A percentile compares a stretch with the other conserved stretches of the same genome.
Evolutionary conservation across 2,329 filamentous ascomycete species (phyloP).

Genomic region (Epicoccum nigrum): DNA sequence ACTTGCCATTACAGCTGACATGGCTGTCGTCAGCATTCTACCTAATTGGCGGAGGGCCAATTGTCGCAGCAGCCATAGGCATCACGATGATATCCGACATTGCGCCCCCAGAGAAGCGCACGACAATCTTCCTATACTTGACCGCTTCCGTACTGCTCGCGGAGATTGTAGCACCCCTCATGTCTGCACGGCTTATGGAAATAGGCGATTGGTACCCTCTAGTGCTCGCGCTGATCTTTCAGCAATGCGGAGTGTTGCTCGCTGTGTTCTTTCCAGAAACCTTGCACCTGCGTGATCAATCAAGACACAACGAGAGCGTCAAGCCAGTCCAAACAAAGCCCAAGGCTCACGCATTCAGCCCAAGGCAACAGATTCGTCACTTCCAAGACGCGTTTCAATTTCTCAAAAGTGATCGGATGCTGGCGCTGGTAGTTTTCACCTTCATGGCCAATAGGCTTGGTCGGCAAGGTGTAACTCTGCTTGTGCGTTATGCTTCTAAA

Average conservation of each 20-base stretch:
- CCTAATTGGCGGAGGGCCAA: slow-evolving; percentile 55
- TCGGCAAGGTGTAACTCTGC: slow-evolving; percentile 54
- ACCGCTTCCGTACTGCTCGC: slow-evolving; percentile 41
- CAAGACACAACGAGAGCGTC: slow-evolving; percentile 30
- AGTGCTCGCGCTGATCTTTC: slow-evolving; percentile 37
- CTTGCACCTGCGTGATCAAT: slow-evolving; percentile 41
- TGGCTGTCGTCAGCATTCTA: slow-evolving; percentile 57
- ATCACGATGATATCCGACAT: slow-evolving; percentile 60
- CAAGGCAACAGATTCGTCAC: slow-evolving; percentile 41
- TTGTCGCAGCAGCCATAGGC: slow-evolving; percentile 55
- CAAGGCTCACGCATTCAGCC: slow-evolving; percentile 25
- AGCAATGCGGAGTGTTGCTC: slow-evolving; percentile 33
- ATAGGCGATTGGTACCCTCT: slow-evolving; percentile 43
- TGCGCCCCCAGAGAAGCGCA: slow-evolving; percentile 53
- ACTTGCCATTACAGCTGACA: slow-evolving; percentile 53
- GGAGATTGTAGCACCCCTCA: slow-evolving; percentile 44
- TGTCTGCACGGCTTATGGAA: slow-evolving; percentile 42
- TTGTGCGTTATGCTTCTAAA: slow-evolving; percentile 60
- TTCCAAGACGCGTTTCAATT: slow-evolving; percentile 49
- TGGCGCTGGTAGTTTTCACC: slow-evolving; percentile 51
- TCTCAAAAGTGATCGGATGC: slow-evolving; percentile 48
- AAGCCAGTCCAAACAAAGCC: slow-evolving; percentile 15
- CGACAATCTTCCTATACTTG: slow-evolving; percentile 36
- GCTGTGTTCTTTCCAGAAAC: slow-evolving; percentile 44
- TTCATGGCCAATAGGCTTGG: slow-evolving; percentile 58